phyloP scores from a whole-genome alignment of 352 stramenopile species.

The Phytopythium cucurbitacearum region DNA sequence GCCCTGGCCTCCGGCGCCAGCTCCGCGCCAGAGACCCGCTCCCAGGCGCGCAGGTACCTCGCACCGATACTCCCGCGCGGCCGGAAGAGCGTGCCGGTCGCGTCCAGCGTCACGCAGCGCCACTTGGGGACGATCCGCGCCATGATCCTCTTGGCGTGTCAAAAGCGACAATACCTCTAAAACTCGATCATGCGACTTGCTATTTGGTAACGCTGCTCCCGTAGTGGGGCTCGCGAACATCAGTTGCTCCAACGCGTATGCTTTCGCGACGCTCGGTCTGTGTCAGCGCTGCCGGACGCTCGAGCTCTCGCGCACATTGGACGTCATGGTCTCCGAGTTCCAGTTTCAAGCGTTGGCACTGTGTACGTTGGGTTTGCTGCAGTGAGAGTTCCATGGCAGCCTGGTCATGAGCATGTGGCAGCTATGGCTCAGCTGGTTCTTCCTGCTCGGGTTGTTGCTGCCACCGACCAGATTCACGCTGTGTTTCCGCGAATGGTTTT shows the following conservation, averaged over 20 bases:
- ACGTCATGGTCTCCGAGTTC: constrained; percentile 19
- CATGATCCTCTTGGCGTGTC: neutral
- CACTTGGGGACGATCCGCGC: constrained; percentile 5
- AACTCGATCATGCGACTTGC: neutral
- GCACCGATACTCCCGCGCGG: constrained; percentile 33
- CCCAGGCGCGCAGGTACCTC: constrained; percentile 52
- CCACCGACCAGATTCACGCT: constrained; percentile 12
- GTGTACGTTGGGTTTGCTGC: constrained; percentile 25
- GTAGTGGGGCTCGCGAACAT: neutral
- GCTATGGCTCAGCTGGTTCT: constrained; percentile 44
- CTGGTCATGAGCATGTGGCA: no score
- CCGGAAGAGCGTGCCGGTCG: constrained; percentile 64
- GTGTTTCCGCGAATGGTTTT: constrained; percentile 10
- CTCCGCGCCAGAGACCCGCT: constrained; percentile 15
- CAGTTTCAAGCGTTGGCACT: constrained; percentile 13
- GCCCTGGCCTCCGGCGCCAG: constrained; percentile 19
- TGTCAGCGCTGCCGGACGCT: constrained; percentile 13
- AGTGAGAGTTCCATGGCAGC: constrained; percentile 25
- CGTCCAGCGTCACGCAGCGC: constrained; percentile 60
- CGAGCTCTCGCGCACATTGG: constrained; percentile 14
- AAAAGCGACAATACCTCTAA: constrained; percentile 1
- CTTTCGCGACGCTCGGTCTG: constrained; percentile 3
- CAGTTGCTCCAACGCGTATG: constrained; percentile 2
- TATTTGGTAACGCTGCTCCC: neutral
- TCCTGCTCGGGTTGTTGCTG: constrained; percentile 41